Percentiles rank a stretch among this genome's conserved stretches.
Evolutionary conservation across 2,329 filamentous ascomycete genomes (phyloP).

Genomic region (Venturia effusa): DNA sequence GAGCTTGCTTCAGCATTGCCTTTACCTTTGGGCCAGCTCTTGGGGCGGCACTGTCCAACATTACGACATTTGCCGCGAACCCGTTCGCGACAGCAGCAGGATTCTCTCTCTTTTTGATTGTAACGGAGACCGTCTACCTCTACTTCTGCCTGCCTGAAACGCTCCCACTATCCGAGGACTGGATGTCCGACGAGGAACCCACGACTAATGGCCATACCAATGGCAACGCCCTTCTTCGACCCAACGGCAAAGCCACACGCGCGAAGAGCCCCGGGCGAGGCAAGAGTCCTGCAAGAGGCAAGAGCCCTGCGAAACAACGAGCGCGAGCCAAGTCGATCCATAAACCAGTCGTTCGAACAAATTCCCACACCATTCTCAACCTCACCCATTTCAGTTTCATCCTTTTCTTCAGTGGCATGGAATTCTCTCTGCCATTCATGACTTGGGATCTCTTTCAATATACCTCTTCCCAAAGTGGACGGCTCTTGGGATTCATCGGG

Average conservation of each 20-base stretch:
- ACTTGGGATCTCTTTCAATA: constrained; percentile 90
- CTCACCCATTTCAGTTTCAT: constrained; percentile 81
- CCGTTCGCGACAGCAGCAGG: constrained; percentile 89
- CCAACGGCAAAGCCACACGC: constrained; percentile 14
- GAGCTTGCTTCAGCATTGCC: constrained; percentile 91
- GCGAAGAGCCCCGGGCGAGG: neutral
- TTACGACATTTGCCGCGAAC: constrained; percentile 71
- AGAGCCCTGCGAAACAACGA: constrained; percentile 16
- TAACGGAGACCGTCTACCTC: constrained; percentile 79
- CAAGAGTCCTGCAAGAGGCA: neutral
- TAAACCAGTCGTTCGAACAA: constrained; percentile 47
- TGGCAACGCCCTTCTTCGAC: constrained; percentile 12
- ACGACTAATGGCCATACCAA: constrained; percentile 16
- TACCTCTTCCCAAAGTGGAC: constrained; percentile 67
- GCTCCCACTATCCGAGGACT: constrained; percentile 40
- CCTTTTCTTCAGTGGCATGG: constrained; percentile 95
- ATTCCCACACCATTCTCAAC: constrained; percentile 75
- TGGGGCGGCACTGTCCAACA: constrained; percentile 72
- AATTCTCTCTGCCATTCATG: constrained; percentile 95
- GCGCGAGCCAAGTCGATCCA: constrained; percentile 17
- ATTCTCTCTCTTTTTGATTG: constrained; percentile 73
- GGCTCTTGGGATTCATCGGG: constrained; percentile 81
- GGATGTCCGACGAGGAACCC: neutral
- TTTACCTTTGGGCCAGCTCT: constrained; percentile 94
- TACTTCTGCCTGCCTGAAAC: constrained; percentile 83